Evolutionary conservation across 2,329 filamentous ascomycete species (phyloP).

Genomic region (Thelonectria olida): DNA sequence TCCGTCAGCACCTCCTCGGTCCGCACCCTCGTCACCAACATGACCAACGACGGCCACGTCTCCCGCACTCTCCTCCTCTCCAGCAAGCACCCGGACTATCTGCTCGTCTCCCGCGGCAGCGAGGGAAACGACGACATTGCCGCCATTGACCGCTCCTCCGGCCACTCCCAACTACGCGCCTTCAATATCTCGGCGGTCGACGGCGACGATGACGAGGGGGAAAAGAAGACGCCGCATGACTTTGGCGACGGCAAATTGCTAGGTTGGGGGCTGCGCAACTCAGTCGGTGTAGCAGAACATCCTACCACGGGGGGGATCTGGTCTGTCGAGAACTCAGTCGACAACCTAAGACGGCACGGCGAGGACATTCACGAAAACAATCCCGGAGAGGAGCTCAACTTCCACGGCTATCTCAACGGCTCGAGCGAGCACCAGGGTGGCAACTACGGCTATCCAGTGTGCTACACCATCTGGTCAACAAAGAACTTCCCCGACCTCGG

Average conservation of each 20-base stretch:
- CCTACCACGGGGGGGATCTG: conserved; percentile 61
- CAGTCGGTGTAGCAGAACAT: conserved; percentile 75
- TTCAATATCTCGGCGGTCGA: conserved; percentile 53
- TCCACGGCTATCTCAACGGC: conserved; percentile 66
- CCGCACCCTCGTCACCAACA: conserved; percentile 67
- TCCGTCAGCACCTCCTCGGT: conserved; percentile 52
- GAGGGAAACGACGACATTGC: conserved; percentile 67
- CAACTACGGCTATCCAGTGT: conserved; percentile 78
- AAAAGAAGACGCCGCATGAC: conserved; percentile 47
- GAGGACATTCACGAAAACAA: conserved; percentile 74
- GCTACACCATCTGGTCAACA: conserved; percentile 73
- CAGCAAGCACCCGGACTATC: conserved; percentile 58
- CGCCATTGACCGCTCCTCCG: conserved; percentile 61
- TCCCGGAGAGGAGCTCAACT: conserved; percentile 79
- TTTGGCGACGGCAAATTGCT: conserved; percentile 59
- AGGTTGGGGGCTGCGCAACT: conserved; percentile 78
- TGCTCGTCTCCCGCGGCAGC: conserved; percentile 74
- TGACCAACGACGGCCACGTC: conserved; percentile 69
- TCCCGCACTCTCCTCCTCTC: conserved; percentile 75
- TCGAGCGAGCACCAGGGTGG: conserved; percentile 46
- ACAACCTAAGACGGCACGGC: conserved; percentile 66
- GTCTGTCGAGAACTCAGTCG: conserved; percentile 76
- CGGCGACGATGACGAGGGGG: conserved; percentile 25
- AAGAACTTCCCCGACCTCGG: conserved; percentile 51
- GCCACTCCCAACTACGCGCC: conserved; percentile 74